Percentiles rank a stretch among this genome's conserved stretches.
phyloP scores from a whole-genome alignment of 2,329 filamentous ascomycete genomes.

The Purpureocillium takamizusanense region DNA sequence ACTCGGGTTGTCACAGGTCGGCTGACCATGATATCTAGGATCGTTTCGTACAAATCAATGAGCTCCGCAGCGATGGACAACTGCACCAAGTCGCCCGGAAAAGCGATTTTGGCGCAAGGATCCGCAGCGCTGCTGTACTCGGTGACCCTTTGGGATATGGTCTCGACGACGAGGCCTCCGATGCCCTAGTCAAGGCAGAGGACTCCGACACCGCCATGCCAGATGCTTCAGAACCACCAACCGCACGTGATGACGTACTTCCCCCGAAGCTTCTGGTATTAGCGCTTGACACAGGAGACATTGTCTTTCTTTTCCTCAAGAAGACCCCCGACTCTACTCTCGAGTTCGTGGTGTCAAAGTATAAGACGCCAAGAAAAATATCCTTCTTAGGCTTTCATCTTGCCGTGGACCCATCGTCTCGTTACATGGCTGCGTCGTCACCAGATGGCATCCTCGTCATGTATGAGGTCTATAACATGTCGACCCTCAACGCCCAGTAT shows the following conservation, averaged over 20 bases:
- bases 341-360: conserved; percentile 52
- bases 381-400: conserved; percentile 56
- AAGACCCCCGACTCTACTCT: conserved; percentile 31
- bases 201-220: conserved; percentile 29
- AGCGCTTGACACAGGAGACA: conserved; percentile 61
- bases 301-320: conserved; percentile 67
- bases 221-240: conserved; percentile 12
- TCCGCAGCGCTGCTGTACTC: conserved; percentile 70
- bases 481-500: conserved; percentile 41
- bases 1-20: too few species aligned
- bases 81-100: conserved; percentile 71
- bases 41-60: conserved; percentile 70
- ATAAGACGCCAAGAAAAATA: conserved; percentile 49
- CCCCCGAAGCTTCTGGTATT: conserved; percentile 78
- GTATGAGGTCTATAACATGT: conserved; percentile 56
- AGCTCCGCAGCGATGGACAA: conserved; percentile 60
- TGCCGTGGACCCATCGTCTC: conserved; percentile 68
- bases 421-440: conserved; percentile 60
- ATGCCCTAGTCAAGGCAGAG: conserved; percentile 26
- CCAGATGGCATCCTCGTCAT: conserved; percentile 62
- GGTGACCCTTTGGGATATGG: conserved; percentile 41
- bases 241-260: conserved; percentile 19
- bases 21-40: conserved; percentile 38
- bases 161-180: conserved; percentile 19
- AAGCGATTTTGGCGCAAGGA: conserved; percentile 67